These are phyloP conservation scores for Hawksworthiomyces lignivorus DNA, from an alignment of 2,329 filamentous ascomycete genomes.

Conservation along the genomic window DNA sequence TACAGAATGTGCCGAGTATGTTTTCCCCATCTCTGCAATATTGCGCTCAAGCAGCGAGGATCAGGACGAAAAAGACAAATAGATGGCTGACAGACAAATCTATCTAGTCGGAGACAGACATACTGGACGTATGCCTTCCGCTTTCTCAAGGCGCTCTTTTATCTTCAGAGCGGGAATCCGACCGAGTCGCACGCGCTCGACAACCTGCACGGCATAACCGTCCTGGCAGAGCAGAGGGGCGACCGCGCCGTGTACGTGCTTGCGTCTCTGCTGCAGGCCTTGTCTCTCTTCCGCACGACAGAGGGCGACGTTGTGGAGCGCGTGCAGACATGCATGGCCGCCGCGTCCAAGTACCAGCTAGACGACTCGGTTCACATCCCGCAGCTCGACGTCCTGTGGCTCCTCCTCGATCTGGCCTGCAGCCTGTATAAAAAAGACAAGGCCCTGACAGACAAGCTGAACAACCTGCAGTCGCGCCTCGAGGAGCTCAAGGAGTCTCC, in stretches of 20 bases:
- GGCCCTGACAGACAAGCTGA: constrained; percentile 51
- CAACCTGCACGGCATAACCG: constrained; percentile 57
- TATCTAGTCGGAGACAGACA: constrained; percentile 52
- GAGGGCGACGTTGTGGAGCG: constrained; percentile 60
- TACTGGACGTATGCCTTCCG: constrained; percentile 73
- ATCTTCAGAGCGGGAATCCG: constrained; percentile 52
- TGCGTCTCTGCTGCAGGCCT: constrained; percentile 59
- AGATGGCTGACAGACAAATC: no score
- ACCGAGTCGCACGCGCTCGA: constrained; percentile 59
- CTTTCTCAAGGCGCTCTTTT: constrained; percentile 63
- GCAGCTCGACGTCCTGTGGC: constrained; percentile 57
- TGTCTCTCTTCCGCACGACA: constrained; percentile 58
- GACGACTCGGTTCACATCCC: constrained; percentile 55
- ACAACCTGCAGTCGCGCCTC: constrained; percentile 52
- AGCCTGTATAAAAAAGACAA: constrained; percentile 57
- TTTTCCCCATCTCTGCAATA: constrained; percentile 9
- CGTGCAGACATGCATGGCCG: constrained; percentile 66
- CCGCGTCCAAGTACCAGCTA: constrained; percentile 63
- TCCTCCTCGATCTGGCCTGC: constrained; percentile 63
- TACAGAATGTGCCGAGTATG: constrained; percentile 57
- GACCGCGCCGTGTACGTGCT: constrained; percentile 60
- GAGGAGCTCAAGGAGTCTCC: constrained; percentile 43
- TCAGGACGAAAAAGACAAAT: no score
- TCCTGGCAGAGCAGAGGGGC: constrained; percentile 49
- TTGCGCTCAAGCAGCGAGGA: no score